Evolutionary conservation across 2,329 filamentous ascomycete species (phyloP).

Genomic region (Penicillium sp.): DNA sequence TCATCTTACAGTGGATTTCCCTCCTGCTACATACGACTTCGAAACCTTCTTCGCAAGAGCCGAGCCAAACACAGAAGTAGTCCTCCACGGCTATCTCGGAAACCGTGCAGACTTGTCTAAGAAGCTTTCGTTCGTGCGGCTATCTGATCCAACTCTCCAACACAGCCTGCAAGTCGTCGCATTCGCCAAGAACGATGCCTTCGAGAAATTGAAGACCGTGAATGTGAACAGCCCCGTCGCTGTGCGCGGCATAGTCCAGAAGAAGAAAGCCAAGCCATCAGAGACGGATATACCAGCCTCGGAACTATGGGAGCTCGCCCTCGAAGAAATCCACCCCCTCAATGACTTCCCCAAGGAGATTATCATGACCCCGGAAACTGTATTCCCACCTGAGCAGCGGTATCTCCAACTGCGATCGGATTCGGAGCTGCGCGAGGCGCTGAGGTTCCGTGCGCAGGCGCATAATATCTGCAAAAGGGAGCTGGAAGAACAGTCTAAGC

Average conservation of each 20-base stretch:
- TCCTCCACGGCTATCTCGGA: conserved; percentile 68
- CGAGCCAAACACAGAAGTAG: conserved; percentile 43
- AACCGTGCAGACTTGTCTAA: conserved; percentile 64
- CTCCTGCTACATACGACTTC: conserved; percentile 43
- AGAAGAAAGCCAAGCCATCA: conserved; percentile 36
- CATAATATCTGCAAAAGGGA: conserved; percentile 52
- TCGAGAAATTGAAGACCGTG: conserved; percentile 45
- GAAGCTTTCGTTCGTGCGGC: conserved; percentile 66
- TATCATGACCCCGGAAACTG: conserved; percentile 68
- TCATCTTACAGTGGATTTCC: conserved; percentile 44
- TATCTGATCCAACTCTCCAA: conserved; percentile 46
- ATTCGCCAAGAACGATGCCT: conserved; percentile 34
- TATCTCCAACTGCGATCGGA: conserved; percentile 84
- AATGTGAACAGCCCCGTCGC: conserved; percentile 54
- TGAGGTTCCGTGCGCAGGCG: conserved; percentile 65
- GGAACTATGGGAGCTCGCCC: conserved; percentile 55
- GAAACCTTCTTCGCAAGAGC: conserved; percentile 33
- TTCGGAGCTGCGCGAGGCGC: conserved; percentile 59
- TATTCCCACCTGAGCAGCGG: conserved; percentile 69
- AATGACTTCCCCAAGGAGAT: conserved; percentile 72
- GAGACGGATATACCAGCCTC: conserved; percentile 31
- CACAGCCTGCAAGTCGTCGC: conserved; percentile 52
- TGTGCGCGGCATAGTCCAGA: conserved; percentile 49
- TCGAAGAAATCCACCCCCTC: conserved; percentile 62
- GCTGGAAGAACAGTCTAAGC: conserved; percentile 50